These are phyloP conservation scores for Cystobasidium pallidum DNA, from an alignment of 1,284 basidiomycete genomes.

Conservation along the genomic window DNA sequence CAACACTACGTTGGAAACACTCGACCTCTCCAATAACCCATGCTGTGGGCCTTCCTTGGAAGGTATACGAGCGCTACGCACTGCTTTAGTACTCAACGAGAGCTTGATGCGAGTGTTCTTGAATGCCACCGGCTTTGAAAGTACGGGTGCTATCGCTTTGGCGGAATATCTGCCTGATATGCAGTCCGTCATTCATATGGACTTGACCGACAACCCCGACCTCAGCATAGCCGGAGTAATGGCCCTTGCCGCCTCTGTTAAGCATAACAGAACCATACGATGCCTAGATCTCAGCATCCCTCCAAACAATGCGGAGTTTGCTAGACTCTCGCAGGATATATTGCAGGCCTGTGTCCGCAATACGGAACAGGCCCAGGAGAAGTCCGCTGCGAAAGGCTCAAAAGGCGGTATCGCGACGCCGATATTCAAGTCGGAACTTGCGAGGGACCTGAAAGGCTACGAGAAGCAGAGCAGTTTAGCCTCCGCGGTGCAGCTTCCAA, in stretches of 20 bases:
- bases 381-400: slow-evolving; percentile 47
- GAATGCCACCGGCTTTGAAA: slow-evolving; percentile 76
- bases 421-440: slow-evolving; percentile 59
- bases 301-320: slow-evolving; percentile 85
- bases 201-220: slow-evolving; percentile 56
- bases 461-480: slow-evolving; percentile 31
- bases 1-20: slow-evolving; percentile 88
- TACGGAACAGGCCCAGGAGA: slow-evolving; percentile 66
- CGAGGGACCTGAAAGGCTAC: slow-evolving; percentile 57
- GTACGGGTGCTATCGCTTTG: slow-evolving; percentile 86
- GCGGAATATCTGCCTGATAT: slow-evolving; percentile 96
- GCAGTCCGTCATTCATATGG: slow-evolving; percentile 78
- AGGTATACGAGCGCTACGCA: slow-evolving; percentile 84
- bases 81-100: slow-evolving; percentile 89
- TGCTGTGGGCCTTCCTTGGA: slow-evolving; percentile 85
- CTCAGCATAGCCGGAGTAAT: slow-evolving; percentile 89
- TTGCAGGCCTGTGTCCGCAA: slow-evolving; percentile 76
- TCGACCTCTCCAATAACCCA: slow-evolving; percentile 90
- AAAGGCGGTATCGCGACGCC: slow-evolving; percentile 59
- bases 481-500: not conserved
- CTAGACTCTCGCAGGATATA: slow-evolving; percentile 61
- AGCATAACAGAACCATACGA: slow-evolving; percentile 77
- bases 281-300: slow-evolving; percentile 91
- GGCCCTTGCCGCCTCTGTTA: slow-evolving; percentile 83
- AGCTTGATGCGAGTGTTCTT: slow-evolving; percentile 91